Evolutionary conservation across 2,329 filamentous ascomycete species (phyloP), one percentile per base, ranked within the genome.

Genomic region (Myriosclerotinia scirpicola): DNA sequence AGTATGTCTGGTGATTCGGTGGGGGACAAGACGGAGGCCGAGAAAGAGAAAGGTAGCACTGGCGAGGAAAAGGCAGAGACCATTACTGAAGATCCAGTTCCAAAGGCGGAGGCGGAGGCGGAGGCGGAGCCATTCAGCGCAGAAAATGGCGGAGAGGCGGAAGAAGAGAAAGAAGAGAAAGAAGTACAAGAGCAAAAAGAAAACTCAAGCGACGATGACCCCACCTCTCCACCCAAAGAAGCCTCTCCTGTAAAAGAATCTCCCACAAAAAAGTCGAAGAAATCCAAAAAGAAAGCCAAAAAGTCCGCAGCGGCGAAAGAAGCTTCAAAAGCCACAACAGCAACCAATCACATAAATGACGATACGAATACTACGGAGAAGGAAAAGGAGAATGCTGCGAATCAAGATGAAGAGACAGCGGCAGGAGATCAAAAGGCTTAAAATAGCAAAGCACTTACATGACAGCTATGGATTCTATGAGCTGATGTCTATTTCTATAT

Each of bases 1-100:
- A 63, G 59, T 36, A 56, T 66, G 38, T 63, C 65, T 40, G 58
- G 40, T 15, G 65, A 66, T 53, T 63, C 42, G 20, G n/a, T 61
- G 11, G 64, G 56, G 20, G 64, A 53, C 17, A 64, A 55, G 34
- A 55, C 50, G 8, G 36, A 60, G 17, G 26, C 11, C 9, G 15
- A 52, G 26, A 34, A 59, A 59, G 42, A 65, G 9, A 48, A 65
- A 40, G 53, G n/a, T 11, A 34, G 53, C 40, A 40, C 11, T 42
- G 38, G 14, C 20, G 64, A 53, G 61, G 64, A 62, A 14, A 44
- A 61, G 17, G n/a, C 46, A 14, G 56, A 62, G 34, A 20, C 44
- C 15, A 15, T 38, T 2, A 20, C 30, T 12, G 34, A 54, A 26
- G 15, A 38, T 12, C n/a, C 36, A 54, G 30, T 42, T 7, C 12